Evolutionary conservation across 140 eudicot genomes (phyloP).

Genomic region (Stevia rebaudiana): DNA sequence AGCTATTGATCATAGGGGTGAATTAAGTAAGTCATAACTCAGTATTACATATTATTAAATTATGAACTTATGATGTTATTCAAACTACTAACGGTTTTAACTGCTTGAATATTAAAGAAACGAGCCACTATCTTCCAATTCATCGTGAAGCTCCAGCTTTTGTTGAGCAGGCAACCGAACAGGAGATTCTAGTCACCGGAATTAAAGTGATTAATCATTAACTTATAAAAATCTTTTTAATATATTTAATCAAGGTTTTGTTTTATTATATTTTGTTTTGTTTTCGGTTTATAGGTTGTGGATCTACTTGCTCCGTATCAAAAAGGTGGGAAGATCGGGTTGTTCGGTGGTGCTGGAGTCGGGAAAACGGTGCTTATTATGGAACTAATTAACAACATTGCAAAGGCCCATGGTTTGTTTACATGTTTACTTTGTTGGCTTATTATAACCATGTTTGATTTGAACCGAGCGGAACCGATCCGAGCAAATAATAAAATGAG

Average conservation of each 20-base stretch:
- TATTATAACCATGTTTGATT: neutral
- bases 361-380: constrained; percentile 63
- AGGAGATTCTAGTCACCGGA: constrained; percentile 58
- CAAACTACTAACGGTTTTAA: constrained; percentile 4
- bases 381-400: constrained; percentile 58
- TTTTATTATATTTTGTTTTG: neutral
- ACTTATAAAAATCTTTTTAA: neutral
- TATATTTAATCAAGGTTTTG: neutral
- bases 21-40: constrained; percentile 30
- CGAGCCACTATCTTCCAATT: constrained; percentile 54
- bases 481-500: neutral
- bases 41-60: neutral
- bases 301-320: constrained; percentile 65
- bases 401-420: constrained; percentile 52
- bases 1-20: constrained; percentile 48
- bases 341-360: constrained; percentile 70
- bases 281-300: constrained; percentile 37
- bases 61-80: neutral
- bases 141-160: constrained; percentile 61
- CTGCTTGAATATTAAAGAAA: constrained; percentile 32
- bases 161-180: constrained; percentile 52
- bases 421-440: neutral
- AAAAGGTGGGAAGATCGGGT: constrained; percentile 66
- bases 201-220: constrained; percentile 39
- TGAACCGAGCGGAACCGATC: neutral